Base-by-base conservation (phyloP, 768 basidiomycete species). In the Suillus plorans region DNA sequence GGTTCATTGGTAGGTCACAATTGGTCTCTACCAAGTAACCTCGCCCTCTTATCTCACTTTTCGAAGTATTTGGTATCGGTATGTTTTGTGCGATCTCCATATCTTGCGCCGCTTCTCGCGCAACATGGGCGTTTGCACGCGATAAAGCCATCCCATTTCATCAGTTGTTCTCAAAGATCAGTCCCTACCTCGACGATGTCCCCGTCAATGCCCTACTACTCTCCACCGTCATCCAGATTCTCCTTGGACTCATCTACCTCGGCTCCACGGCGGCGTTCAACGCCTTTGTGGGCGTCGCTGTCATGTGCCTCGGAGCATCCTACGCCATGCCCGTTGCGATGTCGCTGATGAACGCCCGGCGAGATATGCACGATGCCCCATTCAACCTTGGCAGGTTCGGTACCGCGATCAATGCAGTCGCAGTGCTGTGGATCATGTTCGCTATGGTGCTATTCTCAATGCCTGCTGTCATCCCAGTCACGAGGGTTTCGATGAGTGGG, bases 51-150 rank as follows among this genome's bases (percentile, higher is more conserved):
- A 62, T 57, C 10, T 44, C 44, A 59, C 63, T 60, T 60, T 22
- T 61, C 61, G 10, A 58, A 79, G 86, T 89, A 67, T 85, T 87
- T 63, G 84, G 82, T 14, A 76, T 84, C 57, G 82, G 81, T 12
- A 75, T 87, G 66, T 89, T 89, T 75, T 89, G 88, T 62, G 83
- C 85, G 44, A 85, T 89, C 65, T 89, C 89, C 20, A 86, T 87
- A 67, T 84, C 84, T 50, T 88, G 86, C 63, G 88, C 88, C 8
- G 86, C 89, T 42, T 89, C 88, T 13, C 84, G 89, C 22, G 84
- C 86, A 34, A 89, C 88, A 3, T 90, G 88, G 89, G 85, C 85
- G 49, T 90, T 90, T 71, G 85, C 88, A 0, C 81, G 89, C 2
- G 89, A 90, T 75, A 82, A 82, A 65, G 89, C 85, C 1, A 85